These are phyloP conservation scores for Strobilomyces confusus DNA, from an alignment of 768 basidiomycete genomes.

Conservation along the genomic window DNA sequence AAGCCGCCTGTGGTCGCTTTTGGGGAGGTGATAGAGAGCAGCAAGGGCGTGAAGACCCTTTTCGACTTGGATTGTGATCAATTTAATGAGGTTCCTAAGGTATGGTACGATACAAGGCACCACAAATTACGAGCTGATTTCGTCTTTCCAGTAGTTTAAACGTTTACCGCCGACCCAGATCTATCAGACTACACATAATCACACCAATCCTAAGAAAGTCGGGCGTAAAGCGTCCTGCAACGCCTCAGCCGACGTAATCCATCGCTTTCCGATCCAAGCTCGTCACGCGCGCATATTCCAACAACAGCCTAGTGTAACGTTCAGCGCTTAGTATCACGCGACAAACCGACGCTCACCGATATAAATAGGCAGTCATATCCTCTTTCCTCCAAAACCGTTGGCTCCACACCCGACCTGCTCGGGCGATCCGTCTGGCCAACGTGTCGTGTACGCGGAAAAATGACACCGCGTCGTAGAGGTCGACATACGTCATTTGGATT, in stretches of 20 bases:
- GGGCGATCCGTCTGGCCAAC: conserved; percentile 53
- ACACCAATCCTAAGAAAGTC: too few relatives aligned
- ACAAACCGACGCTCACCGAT: conserved; percentile 42
- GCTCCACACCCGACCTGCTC: conserved; percentile 56
- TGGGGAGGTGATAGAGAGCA: not conserved
- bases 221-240: too few relatives aligned
- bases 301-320: conserved; percentile 36
- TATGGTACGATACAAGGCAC: not conserved
- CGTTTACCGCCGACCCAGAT: not conserved
- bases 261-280: conserved; percentile 42
- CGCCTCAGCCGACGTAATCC: conserved; percentile 26
- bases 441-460: conserved; percentile 74
- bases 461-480: conserved; percentile 64
- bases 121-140: not conserved
- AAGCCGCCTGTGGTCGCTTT: not conserved
- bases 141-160: too few relatives aligned
- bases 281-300: conserved; percentile 56
- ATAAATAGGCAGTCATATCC: conserved; percentile 57
- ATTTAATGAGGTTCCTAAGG: not conserved
- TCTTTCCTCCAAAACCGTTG: conserved; percentile 53
- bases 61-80: not conserved
- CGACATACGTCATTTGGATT: conserved; percentile 58
- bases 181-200: too few relatives aligned
- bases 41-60: not conserved
- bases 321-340: too few relatives aligned